Evolutionary conservation across 78 protist genomes (phyloP).

Genomic region (Protostelium mycophagum): DNA sequence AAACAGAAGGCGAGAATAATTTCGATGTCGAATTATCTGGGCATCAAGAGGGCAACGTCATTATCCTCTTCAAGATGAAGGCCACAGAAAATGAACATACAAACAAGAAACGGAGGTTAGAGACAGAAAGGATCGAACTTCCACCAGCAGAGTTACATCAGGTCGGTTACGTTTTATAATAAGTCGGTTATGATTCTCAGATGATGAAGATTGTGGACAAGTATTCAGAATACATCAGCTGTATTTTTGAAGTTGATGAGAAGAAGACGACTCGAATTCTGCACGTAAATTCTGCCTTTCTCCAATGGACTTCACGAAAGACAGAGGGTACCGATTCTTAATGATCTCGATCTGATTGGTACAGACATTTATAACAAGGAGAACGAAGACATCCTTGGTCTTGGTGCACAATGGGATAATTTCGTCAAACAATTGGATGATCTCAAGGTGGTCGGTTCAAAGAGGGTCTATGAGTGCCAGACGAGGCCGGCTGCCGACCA

Average conservation of each 20-base stretch:
- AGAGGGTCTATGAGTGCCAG: background rate
- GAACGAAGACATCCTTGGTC: background rate
- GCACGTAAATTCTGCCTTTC: background rate
- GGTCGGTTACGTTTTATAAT: background rate
- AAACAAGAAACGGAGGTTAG: background rate
- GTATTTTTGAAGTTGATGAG: background rate
- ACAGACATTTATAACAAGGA: background rate
- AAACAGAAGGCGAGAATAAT: too few relatives aligned
- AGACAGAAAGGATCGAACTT: background rate
- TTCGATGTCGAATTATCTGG: too few relatives aligned
- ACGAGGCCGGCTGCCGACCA: background rate
- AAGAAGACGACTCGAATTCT: background rate
- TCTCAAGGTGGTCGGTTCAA: background rate
- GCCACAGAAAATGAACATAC: background rate
- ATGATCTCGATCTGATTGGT: background rate
- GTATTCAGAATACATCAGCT: background rate
- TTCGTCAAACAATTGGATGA: background rate
- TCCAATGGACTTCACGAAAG: background rate
- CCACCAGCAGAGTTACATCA: background rate
- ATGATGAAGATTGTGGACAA: background rate
- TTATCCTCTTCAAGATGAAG: too few relatives aligned
- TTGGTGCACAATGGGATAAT: background rate
- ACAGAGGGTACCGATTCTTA: background rate
- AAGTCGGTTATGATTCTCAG: background rate
- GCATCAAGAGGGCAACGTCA: too few relatives aligned